Evolutionary conservation across 257 asterid genomes (phyloP), one percentile per base, ranked within the genome.

Genomic region (Euphrasia confusa): DNA sequence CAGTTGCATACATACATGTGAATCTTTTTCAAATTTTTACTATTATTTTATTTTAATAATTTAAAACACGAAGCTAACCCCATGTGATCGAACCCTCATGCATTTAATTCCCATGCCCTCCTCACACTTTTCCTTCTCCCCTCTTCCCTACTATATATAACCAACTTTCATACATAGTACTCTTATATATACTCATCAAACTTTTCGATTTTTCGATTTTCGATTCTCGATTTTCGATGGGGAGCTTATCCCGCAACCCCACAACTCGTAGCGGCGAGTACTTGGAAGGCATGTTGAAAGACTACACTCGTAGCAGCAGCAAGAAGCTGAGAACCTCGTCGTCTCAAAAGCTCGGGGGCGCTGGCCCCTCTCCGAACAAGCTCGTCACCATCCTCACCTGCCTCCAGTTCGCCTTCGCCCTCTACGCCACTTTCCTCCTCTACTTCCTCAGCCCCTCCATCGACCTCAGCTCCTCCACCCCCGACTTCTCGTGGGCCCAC

Each of bases 351-450:
- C 10, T 9, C 40, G 33, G 33, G 33, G 33, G 33, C 4, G 66
- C 80, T 74, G 54, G 15, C 75, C 52, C 77, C 27, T 61, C 80
- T 0, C 69, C 97, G 0, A 18, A 83, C 1, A 72, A 74, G 10
- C 76, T 89, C 13, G 95, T 92, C 11, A 80, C 88, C 0, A 39
- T 84, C 12, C 64, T 93, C 11, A 93, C 97, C 3, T 87, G 91
- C 33, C 65, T 93, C 18, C 99, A 93, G 14, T 84, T 93, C 57
- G 78, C 80, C 1, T 93, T 93, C 33, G 99, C 99, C n/a, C 71
- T 87, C 24, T 93, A 93, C 65, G 99, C 94, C 1, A 89, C 99
- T 0, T 84, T 85, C 66, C 76, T 93, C 26, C 77, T 93, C 61
- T 89, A 89, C 52, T 83, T 71, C 79, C 81, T 90, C 90, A 83